Evolutionary conservation across 2,329 filamentous ascomycete species (phyloP), one percentile per base, ranked within the genome.

Genomic region (Cercospora zeae-maydis): DNA sequence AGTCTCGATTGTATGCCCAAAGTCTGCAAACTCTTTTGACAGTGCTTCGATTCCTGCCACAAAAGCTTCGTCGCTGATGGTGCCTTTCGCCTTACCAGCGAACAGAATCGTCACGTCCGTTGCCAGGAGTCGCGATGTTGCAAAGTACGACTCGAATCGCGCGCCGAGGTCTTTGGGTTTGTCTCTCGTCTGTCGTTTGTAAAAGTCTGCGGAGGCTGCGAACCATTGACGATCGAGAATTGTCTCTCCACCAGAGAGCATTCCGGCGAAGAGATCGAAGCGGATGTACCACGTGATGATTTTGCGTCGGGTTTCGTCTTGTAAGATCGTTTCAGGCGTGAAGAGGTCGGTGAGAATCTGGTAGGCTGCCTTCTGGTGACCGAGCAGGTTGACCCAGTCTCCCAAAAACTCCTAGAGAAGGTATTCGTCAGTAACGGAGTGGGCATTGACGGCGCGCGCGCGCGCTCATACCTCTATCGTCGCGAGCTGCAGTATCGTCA

Each of bases 301-400:
- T 71, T 89, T 87, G 31, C 90, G 85, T 31, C 88, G 85, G 13
- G 90, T 83, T 3, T 88, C 82, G 9, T 88, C 89, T 67, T 89
- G 81, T 79, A 88, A 86, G 47, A 91, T 86, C 0, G 86, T 89
- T 65, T 92, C 81, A 0, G 92, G 90, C 0, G 87, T 92, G 73
- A 92, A 93, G 0, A 97, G 79, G 47, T 88, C 85, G 1, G 84
- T 89, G 51, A 98, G 79, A 70, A 98, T 88, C 66, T 91, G 86
- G 72, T 90, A 86, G 0, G 95, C 95, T 10, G 93, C 95, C 73
- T 89, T 92, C 75, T 97, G 93, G 74, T 98, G 95, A 21, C 92
- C 91, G 77, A 95, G 88, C 14, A 98, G 81, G 71, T 96, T 97
- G 58, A 96, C 86, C 92, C 92, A 98, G 74, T 99, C 95, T 11